phyloP scores from a whole-genome alignment of 2,329 filamentous ascomycete species.

The Fusarium sp. region DNA sequence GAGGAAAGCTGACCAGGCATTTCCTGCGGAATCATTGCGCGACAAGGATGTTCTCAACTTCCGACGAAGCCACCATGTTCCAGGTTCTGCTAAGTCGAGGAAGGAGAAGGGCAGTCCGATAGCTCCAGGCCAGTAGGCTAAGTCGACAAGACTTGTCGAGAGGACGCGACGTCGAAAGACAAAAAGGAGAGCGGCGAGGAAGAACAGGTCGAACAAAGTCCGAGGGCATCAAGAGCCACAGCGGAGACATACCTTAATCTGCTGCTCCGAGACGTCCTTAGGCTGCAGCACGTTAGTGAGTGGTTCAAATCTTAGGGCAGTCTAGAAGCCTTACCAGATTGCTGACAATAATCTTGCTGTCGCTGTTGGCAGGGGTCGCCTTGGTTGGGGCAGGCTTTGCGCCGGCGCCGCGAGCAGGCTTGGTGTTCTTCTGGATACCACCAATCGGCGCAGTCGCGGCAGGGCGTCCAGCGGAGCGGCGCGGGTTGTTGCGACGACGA shows the following conservation, averaged over 20 bases:
- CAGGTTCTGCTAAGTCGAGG: slow-evolving; percentile 48
- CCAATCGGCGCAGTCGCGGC: slow-evolving; percentile 81
- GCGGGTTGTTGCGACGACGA: slow-evolving; percentile 66
- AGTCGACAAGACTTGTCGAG: slow-evolving; percentile 37
- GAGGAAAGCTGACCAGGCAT: slow-evolving; percentile 68
- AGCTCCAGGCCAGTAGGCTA: slow-evolving; percentile 43
- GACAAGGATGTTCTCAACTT: slow-evolving; percentile 75
- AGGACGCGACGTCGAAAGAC: slow-evolving; percentile 49
- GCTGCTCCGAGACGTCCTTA: slow-evolving; percentile 93
- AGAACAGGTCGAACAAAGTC: slow-evolving; percentile 78
- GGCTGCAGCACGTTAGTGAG: slow-evolving; percentile 76
- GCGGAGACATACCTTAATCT: slow-evolving; percentile 99
- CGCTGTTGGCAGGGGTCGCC: slow-evolving; percentile 73
- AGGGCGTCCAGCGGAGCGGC: slow-evolving; percentile 67
- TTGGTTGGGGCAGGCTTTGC: slow-evolving; percentile 77
- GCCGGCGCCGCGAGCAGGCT: slow-evolving; percentile 70
- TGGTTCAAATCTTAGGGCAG: neutral
- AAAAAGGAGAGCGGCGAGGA: slow-evolving; percentile 58
- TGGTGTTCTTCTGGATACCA: slow-evolving; percentile 86
- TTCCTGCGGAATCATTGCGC: slow-evolving; percentile 61
- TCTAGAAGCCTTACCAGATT: slow-evolving; percentile 82
- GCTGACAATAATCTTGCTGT: slow-evolving; percentile 99
- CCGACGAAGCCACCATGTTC: slow-evolving; percentile 55
- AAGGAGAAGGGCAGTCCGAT: slow-evolving; percentile 54
- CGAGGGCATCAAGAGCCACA: slow-evolving; percentile 78